Base-by-base conservation (phyloP, 2,329 filamentous ascomycete species). In the Alternaria atra region DNA sequence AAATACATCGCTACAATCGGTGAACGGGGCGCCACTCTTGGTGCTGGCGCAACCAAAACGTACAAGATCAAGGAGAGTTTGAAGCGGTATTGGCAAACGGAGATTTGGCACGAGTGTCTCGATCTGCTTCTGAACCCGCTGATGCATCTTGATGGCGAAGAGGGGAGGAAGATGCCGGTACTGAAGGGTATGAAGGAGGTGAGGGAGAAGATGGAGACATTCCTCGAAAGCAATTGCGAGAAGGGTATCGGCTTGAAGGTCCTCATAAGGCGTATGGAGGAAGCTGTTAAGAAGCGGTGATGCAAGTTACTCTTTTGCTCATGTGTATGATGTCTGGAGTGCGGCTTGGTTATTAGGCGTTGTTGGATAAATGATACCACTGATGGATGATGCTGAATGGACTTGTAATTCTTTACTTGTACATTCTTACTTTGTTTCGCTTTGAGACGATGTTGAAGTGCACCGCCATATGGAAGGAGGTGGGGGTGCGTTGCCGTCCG, bases 61-160 rank as follows among this genome's bases (percentile, higher is more conserved):
- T 98, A 97, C 81, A 88, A 86, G 65, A 89, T 97, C 67, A 87
- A 90, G 52, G 94, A 97, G 79, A 87, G 84, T 13, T 81, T 98
- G 62, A 99, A 99, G 83, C 82, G 95, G 44, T 99, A 99, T 80
- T 99, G 95, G 95, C 94, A 98, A 83, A 91, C 89, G 50, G 93
- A 97, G 51, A 87, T 98, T 44, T 99, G 95, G 95, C 80, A 76
- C 2, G 89, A 91, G 61, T 89, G 91, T 48, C 97, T 99, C 77
- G 91, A 94, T 66, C 72, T 98, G 60, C 80, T 98, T 66, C 83
- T 99, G 43, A 99, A 99, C 78, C 94, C 94, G 0, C 84, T 86
- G 2, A 84, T 84, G 59, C 88, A 89, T 78, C 79, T 87, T n/a
- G 85, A 86, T 9, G 81, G 75, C 1, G 93, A 94, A 77, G 88